Evolutionary conservation across 108 stramenopile species (phyloP), one percentile per base, ranked within the genome.

Genomic region (Conticribra weissflogii): DNA sequence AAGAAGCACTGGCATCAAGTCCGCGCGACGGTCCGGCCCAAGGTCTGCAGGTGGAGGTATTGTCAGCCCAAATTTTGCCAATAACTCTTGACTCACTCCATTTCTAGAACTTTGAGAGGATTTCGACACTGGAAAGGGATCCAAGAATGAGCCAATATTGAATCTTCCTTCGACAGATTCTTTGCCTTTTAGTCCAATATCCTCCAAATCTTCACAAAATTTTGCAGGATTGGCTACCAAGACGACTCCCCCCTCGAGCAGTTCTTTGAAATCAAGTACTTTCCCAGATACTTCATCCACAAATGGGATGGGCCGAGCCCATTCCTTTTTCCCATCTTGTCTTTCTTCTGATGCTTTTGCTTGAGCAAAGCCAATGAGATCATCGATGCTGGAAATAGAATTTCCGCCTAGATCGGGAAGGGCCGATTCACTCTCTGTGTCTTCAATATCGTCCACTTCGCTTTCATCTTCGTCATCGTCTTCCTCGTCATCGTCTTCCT

Each of bases 11-110:
- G 92, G 92, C 54, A 94, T 63, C 30, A 94, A 71, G 71, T 90
- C 89, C 4, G 92, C 89, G 27, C 88, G 81, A 30, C 92, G 83
- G 63, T 94, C 92, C 16, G 92, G 85, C 30, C 92, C 92, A 19
- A 90, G 79, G 64, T 91, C 88, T 1, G 78, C 59, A 8, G 92
- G 87, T 3, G 89, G 89, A 19, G 92, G 89, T 30, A 83, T 52
- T 4, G 88, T 87, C 1, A 94, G 66, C 17, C 92, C 92, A 78
- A 89, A 94, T 66, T 89, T 90, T 0, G 85, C 67, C 74, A 94
- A 60, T 19, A 91, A 60, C 2, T 83, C 79, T 8, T 84, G 86
- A 41, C 60, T 78, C 0, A 78, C 36, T 18, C 34, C 58, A 29
- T n/a, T n/a, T n/a, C 52, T 57, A 3, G 50, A 21, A 3, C 23